Evolutionary conservation across 2,329 filamentous ascomycete species (phyloP), one percentile per base, ranked within the genome.

Genomic region (Didymella sp.): DNA sequence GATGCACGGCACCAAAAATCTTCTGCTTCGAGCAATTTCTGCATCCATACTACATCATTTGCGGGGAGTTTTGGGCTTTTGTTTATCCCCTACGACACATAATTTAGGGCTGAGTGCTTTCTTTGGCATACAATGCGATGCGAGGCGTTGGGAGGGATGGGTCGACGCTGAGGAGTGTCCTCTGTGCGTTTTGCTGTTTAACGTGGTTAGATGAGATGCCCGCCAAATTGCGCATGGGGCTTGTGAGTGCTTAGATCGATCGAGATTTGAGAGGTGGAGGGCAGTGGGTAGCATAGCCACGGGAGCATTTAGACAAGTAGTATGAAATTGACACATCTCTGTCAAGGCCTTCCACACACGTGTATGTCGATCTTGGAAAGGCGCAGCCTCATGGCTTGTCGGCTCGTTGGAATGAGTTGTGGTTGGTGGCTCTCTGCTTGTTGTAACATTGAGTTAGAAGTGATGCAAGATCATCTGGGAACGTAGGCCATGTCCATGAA

Each of bases 11-110:
- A 62, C 58, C 53, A 56, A 58, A 59, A 54, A 46, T 28, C 45
- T 31, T 43, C 37, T 50, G 40, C 45, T 37, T 53, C 21, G 30
- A n/a, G 31, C 49, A 27, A 21, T 44, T 47, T 45, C 40, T 50
- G 52, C 59, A 59, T 62, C 53, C 57, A 60, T 53, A 56, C 54
- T 51, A 60, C 40, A 58, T 59, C 62, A 66, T 66, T 44, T 63
- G 60, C 57, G 53, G 63, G 60, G 58, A 54, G 58, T 63, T 53
- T 46, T 17, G 37, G 60, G 60, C 53, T 42, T 60, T 52, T 56
- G 54, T 49, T 51, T 56, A 30, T 41, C 42, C 46, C 30, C 33
- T 47, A 46, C 22, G 22, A 55, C 24, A 51, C 43, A 57, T 53
- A 54, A 53, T 38, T 40, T 30, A 30, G 57, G 52, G 45, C 28